Evolutionary conservation across 2,329 filamentous ascomycete species (phyloP), one percentile per base, ranked within the genome.

Genomic region (Xylaria sp.): DNA sequence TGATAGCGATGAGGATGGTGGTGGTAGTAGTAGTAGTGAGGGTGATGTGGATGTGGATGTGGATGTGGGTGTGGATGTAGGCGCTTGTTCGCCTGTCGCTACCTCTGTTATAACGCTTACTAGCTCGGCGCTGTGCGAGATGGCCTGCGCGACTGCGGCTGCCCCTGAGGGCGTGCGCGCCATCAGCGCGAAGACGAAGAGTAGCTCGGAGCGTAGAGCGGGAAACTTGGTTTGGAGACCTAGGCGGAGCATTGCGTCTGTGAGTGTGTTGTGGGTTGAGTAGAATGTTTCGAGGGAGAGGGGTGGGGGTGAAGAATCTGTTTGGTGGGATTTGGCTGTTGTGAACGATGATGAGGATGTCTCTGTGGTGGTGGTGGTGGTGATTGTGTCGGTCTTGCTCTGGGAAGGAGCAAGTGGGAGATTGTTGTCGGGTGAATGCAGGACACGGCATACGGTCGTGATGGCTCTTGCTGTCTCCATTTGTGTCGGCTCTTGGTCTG

Each of bases 121-220:
- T 0, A 84, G 81, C n/a, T 81, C 81, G 0, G 80, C 74, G 0
- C 82, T 78, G 10, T 81, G 75, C 53, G 40, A 18, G 1, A 89
- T 76, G 1, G 84, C 77, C 13, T 79, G 78, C 9, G 81, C 72
- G 21, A 87, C 82, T 12, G 85, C 78, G 1, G 76, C 73, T 1
- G 85, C 84, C 8, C 87, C 87, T 42, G 86, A 84, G 1, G 75
- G 65, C 1, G 84, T 83, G 32, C 87, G 83, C 48, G 84, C 84
- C 83, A 90, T 87, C 40, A 91, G 82, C 2, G 89, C 89, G 60
- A 90, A 82, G 5, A 89, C 84, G 70, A 91, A 90, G 84, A 88
- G 87, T 2, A 85, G 83, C 74, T 91, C 89, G 47, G 87, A 88
- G 21, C 86, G 83, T 2, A 91, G 80, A 1, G 85, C 81, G 0